Percentiles rank a stretch among this genome's conserved stretches.
Evolutionary conservation across 2,329 filamentous ascomycete species (phyloP).

Genomic region (Emericellopsis atlantica): DNA sequence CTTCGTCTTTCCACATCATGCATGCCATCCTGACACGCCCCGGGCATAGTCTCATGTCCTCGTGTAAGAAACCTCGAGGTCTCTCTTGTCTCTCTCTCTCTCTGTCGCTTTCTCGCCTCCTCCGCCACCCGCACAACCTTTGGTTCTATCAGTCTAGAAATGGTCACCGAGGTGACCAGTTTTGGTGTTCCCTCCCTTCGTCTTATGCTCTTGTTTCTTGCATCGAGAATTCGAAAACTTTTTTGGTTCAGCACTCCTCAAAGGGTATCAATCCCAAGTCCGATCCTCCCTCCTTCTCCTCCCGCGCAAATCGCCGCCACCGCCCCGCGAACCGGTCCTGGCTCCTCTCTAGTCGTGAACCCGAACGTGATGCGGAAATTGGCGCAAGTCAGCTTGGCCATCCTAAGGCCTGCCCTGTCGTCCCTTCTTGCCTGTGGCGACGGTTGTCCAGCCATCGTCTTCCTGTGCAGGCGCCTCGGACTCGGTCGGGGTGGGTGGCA

Average conservation of each 20-base stretch:
- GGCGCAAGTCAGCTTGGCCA: no score
- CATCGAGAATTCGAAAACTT: not conserved
- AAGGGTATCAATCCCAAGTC: not conserved
- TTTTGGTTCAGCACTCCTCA: not conserved
- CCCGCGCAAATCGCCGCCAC: no score
- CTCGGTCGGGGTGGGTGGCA: constrained; percentile 12
- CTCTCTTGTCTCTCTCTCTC: not conserved
- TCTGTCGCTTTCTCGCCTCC: not conserved
- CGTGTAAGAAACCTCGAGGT: no score
- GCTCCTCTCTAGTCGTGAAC: constrained; percentile 19
- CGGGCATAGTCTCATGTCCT: no score
- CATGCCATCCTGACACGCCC: no score
- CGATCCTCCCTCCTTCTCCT: no score
- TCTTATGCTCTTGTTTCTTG: not conserved
- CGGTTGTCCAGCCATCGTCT: constrained; percentile 55
- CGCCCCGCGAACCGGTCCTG: no score
- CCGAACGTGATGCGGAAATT: constrained; percentile 8
- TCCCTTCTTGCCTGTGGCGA: constrained; percentile 13
- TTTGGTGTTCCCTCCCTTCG: not conserved
- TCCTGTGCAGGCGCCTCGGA: constrained; percentile 25
- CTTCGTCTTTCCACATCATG: no score
- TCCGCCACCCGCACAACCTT: no score
- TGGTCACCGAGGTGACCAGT: no score
- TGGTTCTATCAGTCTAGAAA: no score
- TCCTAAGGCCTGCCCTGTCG: constrained; percentile 14